Evolutionary conservation across 139 green algal species (phyloP).

Genomic region (Chlorella sp.): DNA sequence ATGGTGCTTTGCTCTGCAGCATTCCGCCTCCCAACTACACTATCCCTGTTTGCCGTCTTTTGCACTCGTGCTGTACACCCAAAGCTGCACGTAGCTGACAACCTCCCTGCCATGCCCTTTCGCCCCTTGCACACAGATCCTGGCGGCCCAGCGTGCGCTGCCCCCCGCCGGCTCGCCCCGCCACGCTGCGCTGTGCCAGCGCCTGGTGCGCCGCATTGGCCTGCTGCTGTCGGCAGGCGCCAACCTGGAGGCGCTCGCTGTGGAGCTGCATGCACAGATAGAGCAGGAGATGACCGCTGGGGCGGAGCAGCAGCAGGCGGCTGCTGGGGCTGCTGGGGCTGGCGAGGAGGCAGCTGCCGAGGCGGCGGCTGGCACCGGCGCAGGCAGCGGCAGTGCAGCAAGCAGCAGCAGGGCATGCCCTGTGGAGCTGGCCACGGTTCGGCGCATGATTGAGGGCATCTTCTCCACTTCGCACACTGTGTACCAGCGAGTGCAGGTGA

Average conservation of each 20-base stretch:
- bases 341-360: not conserved
- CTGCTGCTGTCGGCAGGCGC: constrained; percentile 13
- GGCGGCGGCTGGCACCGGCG: not conserved
- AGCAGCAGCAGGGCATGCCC: not conserved
- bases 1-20: not conserved
- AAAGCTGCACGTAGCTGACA: no score
- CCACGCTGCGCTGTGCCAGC: not conserved
- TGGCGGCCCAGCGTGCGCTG: not conserved
- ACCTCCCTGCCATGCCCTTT: no score
- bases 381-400: not conserved
- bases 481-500: constrained; percentile 60
- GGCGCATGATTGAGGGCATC: constrained; percentile 49
- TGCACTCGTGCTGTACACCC: not conserved
- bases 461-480: constrained; percentile 72
- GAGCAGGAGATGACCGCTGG: not conserved
- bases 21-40: no score
- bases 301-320: not conserved
- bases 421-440: constrained; percentile 26
- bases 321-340: not conserved
- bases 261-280: constrained; percentile 29
- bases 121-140: not conserved
- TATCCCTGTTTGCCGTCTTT: not conserved
- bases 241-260: constrained; percentile 4
- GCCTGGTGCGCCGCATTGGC: constrained; percentile 12
- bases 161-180: not conserved